Base-by-base conservation (phyloP, 306 rosid genomes). In the Senna siamea region DNA sequence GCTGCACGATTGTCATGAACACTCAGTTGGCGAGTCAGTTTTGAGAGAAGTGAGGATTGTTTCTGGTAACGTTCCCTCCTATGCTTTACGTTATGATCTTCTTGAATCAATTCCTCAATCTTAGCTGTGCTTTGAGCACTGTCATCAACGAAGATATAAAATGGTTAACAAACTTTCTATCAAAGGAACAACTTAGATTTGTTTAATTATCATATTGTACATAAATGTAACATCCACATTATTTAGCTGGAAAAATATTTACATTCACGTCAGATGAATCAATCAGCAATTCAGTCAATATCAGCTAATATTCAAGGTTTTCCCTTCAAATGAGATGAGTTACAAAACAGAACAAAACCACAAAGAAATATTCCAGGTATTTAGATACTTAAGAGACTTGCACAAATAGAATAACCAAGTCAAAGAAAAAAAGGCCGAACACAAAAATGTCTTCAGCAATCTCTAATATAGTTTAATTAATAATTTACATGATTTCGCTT, bases 91-190 rank as follows among this genome's bases (percentile, higher is more conserved):
- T 93, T 93, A 14, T 84, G 94, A 76, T 93, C 98, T 84, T 93
- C 98, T 68, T 83, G 87, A 77, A 93, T 93, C 67, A 93, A 82
- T 91, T 89, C 89, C 85, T 91, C 98, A 78, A 93, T 89, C 90
- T 71, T 93, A 30, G 83, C 89, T 4, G 92, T 85, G 88, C 91
- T 91, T 78, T 91, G 97, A 66, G 85, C 86, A 79, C 98, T 93
- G 53, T 34, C 66, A 70, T 67, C n/a, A 32, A 59, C 43, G 28
- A 78, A 76, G 6, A 72, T 15, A 66, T 20, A 40, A 61, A 63
- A 48, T 12, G 43, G 63, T 43, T 34, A 40, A 2, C 12, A 50
- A n/a, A 43, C 20, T 9, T 48, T 34, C 53, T 11, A 12, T 43
- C 17, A 2, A 53, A 52, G 22, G 15, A 70, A 66, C 60, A 63